Base-by-base conservation (phyloP, 805 yeast species). In the Pichia nanzhaoensis region DNA sequence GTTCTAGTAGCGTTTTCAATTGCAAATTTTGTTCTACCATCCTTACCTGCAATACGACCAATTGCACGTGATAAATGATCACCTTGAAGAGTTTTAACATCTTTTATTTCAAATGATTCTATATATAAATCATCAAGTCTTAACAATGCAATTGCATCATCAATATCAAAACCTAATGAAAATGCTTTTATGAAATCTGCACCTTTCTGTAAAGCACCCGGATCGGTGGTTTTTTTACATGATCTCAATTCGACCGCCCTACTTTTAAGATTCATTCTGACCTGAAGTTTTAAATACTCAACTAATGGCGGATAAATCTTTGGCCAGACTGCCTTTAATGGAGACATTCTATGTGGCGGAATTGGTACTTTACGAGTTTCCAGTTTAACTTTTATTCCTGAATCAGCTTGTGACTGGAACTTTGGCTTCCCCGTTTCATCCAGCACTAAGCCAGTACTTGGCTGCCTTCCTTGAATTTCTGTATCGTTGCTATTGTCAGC, bases 41-140 rank as follows among this genome's bases (percentile, higher is more conserved):
- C 99, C 63, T 93, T 95, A 66, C 99, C 99, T 13, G 99, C 99
- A 66, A 93, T 93, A 75, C 99, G 88, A 60, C 99, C 99, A 63
- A 93, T 93, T 7, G 99, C 99, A 75, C 99, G 83, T 42, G 96
- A 84, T 63, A 93, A 73, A 77, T 93, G 99, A 68, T 93, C 99
- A 22, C 98, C 99, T 24, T 80, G 81, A 55, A 93, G 71, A 4
- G 97, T 91, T 68, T 93, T 95, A 47, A 93, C 97, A 66, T 93
- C 99, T 64, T 93, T 93, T 57, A 93, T 76, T 64, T 93, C 99
- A 61, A 93, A 93, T 4, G 98, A 88, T 67, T 93, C 99, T 53
- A 93, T 90, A 70, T 90, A 93, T 53, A 93, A 75, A 66, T 93
- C 99, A 65, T 93, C 99, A 58, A 93, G 73, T 67, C 99, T 80